Percentiles rank a stretch among this genome's conserved stretches.
Conservation (phyloP, 768 basidiomycete genomes). For the Leccinum ochraceum region DNA sequence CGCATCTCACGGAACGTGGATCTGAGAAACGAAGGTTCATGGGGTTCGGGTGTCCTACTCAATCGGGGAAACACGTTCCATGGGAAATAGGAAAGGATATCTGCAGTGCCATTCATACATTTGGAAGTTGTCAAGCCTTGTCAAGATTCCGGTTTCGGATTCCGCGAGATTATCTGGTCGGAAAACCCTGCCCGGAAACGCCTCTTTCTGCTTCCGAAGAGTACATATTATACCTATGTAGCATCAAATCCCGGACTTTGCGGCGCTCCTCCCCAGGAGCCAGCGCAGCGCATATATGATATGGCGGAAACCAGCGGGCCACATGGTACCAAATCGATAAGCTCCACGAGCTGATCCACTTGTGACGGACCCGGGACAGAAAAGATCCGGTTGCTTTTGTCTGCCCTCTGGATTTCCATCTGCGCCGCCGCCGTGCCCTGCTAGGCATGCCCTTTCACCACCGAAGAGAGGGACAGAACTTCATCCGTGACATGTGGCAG, state of each 20-base stretch:
- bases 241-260: constrained; percentile 31
- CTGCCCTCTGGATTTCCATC: background rate
- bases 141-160: constrained; percentile 17
- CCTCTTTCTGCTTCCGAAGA: constrained; percentile 9
- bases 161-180: constrained; percentile 12
- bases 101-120: constrained; percentile 9
- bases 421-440: background rate
- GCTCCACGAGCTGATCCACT: background rate
- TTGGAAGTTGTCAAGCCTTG: constrained; percentile 5
- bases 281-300: constrained; percentile 6
- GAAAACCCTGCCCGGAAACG: constrained; percentile 14
- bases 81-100: constrained; percentile 7
- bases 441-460: background rate
- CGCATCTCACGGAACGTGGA: constrained; percentile 26
- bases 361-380: constrained; percentile 22
- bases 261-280: constrained; percentile 13
- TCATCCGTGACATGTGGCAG: constrained; percentile 11
- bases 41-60: constrained; percentile 7
- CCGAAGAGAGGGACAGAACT: background rate
- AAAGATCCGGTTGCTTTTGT: constrained; percentile 9
- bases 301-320: constrained; percentile 23
- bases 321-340: constrained; percentile 22
- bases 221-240: background rate
- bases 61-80: constrained; percentile 15
- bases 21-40: constrained; percentile 12